Conservation (phyloP, 1,284 basidiomycete genomes). For the Jaminaea rosea region DNA sequence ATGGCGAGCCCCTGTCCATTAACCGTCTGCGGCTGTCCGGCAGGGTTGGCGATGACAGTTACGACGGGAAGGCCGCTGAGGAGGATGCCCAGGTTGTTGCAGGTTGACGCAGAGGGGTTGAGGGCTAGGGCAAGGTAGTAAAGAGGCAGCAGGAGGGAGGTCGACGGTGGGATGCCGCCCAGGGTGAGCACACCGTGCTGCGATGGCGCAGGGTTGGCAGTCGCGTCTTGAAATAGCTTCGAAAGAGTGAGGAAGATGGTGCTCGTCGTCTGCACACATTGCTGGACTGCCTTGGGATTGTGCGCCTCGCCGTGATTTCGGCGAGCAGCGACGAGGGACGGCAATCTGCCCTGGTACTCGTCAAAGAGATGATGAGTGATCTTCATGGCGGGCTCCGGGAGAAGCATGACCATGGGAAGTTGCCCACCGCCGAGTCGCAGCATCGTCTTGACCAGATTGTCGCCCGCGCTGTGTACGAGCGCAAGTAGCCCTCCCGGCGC, state of each 20-base stretch:
- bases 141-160: constrained; percentile 53
- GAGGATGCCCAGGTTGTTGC: constrained; percentile 59
- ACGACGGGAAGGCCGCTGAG: constrained; percentile 52
- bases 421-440: constrained; percentile 32
- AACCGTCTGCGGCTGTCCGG: constrained; percentile 42
- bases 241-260: constrained; percentile 56
- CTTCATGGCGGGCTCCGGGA: constrained; percentile 27
- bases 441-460: constrained; percentile 20
- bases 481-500: constrained; percentile 33
- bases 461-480: constrained; percentile 30
- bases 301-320: too few relatives aligned
- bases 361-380: constrained; percentile 29
- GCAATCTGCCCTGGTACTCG: constrained; percentile 24
- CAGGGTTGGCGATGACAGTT: constrained; percentile 27
- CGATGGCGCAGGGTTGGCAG: constrained; percentile 9
- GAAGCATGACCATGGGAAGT: constrained; percentile 32
- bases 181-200: constrained; percentile 27
- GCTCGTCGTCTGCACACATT: constrained; percentile 50
- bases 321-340: constrained; percentile 12
- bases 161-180: constrained; percentile 50
- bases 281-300: constrained; percentile 38
- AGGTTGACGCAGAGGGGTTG: constrained; percentile 55
- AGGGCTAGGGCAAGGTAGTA: constrained; percentile 58
- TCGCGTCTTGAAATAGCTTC: constrained; percentile 54
- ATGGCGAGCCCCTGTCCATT: constrained; percentile 51